Evolutionary conservation across 345 rosid species (phyloP).

Genomic region (Geranium brycei): DNA sequence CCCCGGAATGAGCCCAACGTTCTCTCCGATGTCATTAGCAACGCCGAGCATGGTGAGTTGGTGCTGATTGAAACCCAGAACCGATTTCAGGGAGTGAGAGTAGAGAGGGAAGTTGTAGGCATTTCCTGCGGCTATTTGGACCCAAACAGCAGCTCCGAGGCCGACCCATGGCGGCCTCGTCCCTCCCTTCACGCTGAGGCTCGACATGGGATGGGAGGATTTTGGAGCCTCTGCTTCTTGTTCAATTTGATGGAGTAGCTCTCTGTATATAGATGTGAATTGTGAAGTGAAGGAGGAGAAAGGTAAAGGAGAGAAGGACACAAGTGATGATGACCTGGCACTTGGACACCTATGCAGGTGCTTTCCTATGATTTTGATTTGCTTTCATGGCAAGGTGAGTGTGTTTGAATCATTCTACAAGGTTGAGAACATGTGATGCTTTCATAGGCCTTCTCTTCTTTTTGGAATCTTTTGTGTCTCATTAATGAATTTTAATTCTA

Average conservation of each 20-base stretch:
- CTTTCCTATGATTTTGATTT: not conserved
- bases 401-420: not conserved
- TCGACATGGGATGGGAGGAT: constrained; percentile 1
- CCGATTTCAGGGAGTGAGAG: constrained; percentile 59
- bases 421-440: not conserved
- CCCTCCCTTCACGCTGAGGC: constrained; percentile 40
- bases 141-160: constrained; percentile 56
- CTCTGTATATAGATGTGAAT: too few species aligned
- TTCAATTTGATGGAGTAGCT: too few species aligned
- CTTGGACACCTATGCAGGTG: not conserved
- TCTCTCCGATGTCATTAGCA: constrained; percentile 65
- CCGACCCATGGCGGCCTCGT: constrained; percentile 72
- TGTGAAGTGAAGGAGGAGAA: too few species aligned
- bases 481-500: too few species aligned
- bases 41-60: constrained; percentile 65
- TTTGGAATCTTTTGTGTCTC: too few species aligned
- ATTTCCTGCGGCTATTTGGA: constrained; percentile 54
- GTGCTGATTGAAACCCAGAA: constrained; percentile 51
- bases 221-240: not conserved
- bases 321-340: not conserved
- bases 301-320: not conserved
- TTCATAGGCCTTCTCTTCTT: not conserved
- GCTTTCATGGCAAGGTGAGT: not conserved
- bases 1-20: constrained; percentile 53
- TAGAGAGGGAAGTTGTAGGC: constrained; percentile 56